These are phyloP conservation scores for Bipolaris bicolor DNA, from an alignment of 2,329 filamentous ascomycete species.

Conservation along the genomic window DNA sequence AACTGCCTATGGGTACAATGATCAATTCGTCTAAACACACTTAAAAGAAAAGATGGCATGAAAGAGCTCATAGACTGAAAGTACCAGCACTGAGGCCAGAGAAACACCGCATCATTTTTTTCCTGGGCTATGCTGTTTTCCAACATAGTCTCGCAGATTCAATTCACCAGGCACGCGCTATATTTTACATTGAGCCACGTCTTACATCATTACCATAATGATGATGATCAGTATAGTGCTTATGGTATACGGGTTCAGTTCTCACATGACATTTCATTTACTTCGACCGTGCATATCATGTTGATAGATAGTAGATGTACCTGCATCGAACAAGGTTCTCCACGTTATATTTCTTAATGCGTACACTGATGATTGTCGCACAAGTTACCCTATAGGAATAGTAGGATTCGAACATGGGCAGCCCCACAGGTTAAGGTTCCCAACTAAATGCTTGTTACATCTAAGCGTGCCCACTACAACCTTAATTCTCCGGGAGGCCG, in stretches of 20 bases:
- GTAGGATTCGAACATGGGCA: not conserved
- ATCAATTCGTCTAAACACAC: too few species aligned
- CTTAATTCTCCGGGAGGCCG: not conserved
- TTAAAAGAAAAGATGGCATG: not conserved
- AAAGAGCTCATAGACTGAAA: not conserved
- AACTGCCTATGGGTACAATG: too few species aligned
- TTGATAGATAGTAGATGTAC: not conserved
- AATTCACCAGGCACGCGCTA: not conserved
- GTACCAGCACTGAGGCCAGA: not conserved
- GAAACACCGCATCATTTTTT: not conserved
- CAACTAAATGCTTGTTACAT: not conserved
- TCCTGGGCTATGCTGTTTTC: not conserved
- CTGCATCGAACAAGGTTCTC: not conserved
- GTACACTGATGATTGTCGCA: not conserved
- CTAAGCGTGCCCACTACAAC: not conserved
- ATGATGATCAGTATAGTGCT: not conserved
- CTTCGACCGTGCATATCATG: too few species aligned
- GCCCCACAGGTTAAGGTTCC: not conserved
- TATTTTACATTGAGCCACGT: not conserved
- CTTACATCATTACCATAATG: not conserved
- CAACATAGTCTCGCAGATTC: not conserved
- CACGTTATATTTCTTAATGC: not conserved
- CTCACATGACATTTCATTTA: not conserved
- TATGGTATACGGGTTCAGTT: not conserved
- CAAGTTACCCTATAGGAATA: not conserved